A percentile compares a stretch with the other conserved stretches of the same genome.
Evolutionary conservation across 805 yeast genomes (phyloP).

Genomic region (Pichia gijzeniarum): DNA sequence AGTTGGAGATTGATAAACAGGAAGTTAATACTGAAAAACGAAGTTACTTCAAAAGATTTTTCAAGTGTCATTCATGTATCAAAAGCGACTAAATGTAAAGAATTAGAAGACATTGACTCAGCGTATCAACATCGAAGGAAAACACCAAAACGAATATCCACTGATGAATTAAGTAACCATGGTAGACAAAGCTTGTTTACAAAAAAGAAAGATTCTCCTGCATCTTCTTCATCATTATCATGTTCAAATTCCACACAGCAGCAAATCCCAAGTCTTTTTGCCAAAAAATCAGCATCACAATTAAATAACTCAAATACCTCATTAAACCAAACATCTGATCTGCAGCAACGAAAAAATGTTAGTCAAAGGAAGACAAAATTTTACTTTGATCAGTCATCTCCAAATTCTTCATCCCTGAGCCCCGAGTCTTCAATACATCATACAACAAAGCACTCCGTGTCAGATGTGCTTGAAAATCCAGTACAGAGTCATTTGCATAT

Average conservation of each 20-base stretch:
- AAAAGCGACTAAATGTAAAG: slow-evolving; percentile 1
- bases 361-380: slow-evolving; percentile 7
- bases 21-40: slow-evolving; percentile 22
- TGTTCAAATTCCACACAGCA: background rate
- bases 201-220: background rate
- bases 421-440: slow-evolving; percentile 1
- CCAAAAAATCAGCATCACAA: background rate
- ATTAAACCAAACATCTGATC: no score
- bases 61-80: slow-evolving; percentile 27
- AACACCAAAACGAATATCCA: background rate
- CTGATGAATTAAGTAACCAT: no score
- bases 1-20: slow-evolving; percentile 33
- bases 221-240: background rate
- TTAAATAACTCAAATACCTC: background rate
- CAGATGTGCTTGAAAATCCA: background rate
- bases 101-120: background rate
- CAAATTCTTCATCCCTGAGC: slow-evolving; percentile 9
- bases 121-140: background rate
- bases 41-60: slow-evolving; percentile 23
- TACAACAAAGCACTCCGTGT: slow-evolving; percentile 8
- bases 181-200: background rate
- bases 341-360: background rate
- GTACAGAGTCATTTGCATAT: no score
- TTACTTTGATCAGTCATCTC: slow-evolving; percentile 8
- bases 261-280: background rate